Evolutionary conservation across 2,329 filamentous ascomycete genomes (phyloP), one percentile per base, ranked within the genome.

Genomic region (Paracoccidioides lutzii): DNA sequence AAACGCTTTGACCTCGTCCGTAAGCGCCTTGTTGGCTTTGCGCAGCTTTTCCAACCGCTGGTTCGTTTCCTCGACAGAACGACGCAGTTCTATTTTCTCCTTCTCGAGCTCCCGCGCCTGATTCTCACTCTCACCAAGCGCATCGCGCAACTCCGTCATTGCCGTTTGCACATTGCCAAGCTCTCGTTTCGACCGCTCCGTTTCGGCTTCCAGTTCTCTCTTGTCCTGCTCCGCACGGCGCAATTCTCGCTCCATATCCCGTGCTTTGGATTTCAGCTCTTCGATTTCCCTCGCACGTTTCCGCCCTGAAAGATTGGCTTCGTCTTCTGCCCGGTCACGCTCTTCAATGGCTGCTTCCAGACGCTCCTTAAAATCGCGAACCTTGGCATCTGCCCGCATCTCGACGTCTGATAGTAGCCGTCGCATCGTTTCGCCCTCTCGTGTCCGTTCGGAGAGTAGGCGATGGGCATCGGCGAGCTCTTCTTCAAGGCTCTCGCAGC

Each of bases 381-480:
- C 81, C 65, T 89, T 87, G 58, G 77, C 76, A 61, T 97, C 90
- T 1, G 90, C 84, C 8, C 88, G 80, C 58, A 86, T 82, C 68
- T 97, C 89, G 7, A 90, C 88, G 61, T 97, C 91, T 14, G 85
- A 84, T 10, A 98, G 76, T 58, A 97, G 78, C 51, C 90, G 79
- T 38, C 93, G 83, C 90, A 98, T 97, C 0, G 89, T 96, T 73
- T 97, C 91, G 32, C 84, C 88, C 71, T 98, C 93, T 45, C 93
- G 82, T 3, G 88, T 91, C 32, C 93, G 84, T 70, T 98, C 93
- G 53, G 81, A 83, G 2, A 98, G 79, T 58, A 96, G 80, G 57
- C 88, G 82, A 67, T 95, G 90, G 3, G 90, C 85, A 70, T 98
- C 93, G 0, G 83, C 82, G 0, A 97, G 78, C 69, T 98, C 93